A percentile compares a stretch with the other conserved stretches of the same genome.
Conservation (phyloP, 2,329 filamentous ascomycete species). For the Huntiella bhutanensis region DNA sequence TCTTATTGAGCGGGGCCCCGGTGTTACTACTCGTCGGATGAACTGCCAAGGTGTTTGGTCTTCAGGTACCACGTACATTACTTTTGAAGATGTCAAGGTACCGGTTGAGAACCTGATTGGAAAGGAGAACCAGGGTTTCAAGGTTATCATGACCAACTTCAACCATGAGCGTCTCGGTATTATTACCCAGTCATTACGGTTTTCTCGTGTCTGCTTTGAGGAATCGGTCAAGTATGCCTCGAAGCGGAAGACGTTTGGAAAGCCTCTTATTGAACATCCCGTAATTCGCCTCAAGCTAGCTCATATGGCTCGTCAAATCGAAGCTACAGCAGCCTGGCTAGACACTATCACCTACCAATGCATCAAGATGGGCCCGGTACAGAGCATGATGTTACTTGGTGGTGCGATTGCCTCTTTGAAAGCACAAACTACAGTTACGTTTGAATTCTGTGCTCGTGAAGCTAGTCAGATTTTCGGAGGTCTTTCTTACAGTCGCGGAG, state of each 20-base stretch:
- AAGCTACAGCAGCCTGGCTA: conserved; percentile 91
- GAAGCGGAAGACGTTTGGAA: conserved; percentile 93
- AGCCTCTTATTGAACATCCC: conserved; percentile 88
- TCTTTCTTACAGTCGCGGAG: conserved; percentile 75
- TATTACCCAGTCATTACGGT: conserved; percentile 91
- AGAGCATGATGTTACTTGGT: conserved; percentile 89
- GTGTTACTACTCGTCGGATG: conserved; percentile 87
- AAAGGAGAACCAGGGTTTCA: conserved; percentile 95
- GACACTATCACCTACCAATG: conserved; percentile 92
- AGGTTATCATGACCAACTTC: conserved; percentile 96
- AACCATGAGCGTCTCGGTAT: conserved; percentile 99
- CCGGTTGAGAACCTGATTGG: conserved; percentile 97
- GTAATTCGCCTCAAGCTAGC: conserved; percentile 96
- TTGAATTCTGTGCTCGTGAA: conserved; percentile 94
- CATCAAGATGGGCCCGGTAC: conserved; percentile 77
- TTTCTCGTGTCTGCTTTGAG: conserved; percentile 92
- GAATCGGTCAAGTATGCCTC: conserved; percentile 92
- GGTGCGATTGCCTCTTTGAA: conserved; percentile 88
- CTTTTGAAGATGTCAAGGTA: conserved; percentile 97
- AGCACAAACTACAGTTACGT: conserved; percentile 82
- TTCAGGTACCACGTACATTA: conserved; percentile 88
- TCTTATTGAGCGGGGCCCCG: conserved; percentile 77
- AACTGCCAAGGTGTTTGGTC: conserved; percentile 97
- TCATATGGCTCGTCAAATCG: conserved; percentile 95
- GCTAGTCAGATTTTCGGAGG: conserved; percentile 96